A percentile compares a stretch with the other conserved stretches of the same genome.
phyloP scores from a whole-genome alignment of 306 rosid genomes.

The Parietaria judaica region DNA sequence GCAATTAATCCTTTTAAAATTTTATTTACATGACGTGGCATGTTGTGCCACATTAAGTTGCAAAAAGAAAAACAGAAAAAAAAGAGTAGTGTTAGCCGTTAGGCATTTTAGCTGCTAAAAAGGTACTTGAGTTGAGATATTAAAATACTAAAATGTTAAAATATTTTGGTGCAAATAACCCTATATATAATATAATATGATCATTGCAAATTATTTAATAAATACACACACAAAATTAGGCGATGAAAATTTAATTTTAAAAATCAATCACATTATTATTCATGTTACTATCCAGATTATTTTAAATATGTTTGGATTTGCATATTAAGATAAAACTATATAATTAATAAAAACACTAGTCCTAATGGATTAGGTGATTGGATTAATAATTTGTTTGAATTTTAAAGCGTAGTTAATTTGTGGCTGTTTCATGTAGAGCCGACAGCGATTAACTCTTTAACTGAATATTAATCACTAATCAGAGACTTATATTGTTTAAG shows the following conservation, averaged over 20 bases:
- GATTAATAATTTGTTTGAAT: background rate
- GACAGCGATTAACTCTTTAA: constrained; percentile 10
- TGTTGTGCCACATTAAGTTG: too few relatives aligned
- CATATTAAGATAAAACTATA: constrained; percentile 5
- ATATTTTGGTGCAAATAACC: too few relatives aligned
- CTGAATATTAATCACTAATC: background rate
- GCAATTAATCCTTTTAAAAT: too few relatives aligned
- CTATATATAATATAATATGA: too few relatives aligned
- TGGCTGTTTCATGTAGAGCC: background rate
- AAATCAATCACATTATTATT: background rate
- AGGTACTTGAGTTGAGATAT: too few relatives aligned
- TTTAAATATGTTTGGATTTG: constrained; percentile 1
- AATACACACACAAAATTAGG: background rate
- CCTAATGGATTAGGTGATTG: background rate
- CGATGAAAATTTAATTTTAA: too few relatives aligned
- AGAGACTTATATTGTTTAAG: background rate
- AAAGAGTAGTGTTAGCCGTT: too few relatives aligned
- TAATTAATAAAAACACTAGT: background rate
- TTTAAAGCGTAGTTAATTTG: constrained; percentile 1
- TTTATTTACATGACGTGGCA: too few relatives aligned
- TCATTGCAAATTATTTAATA: background rate
- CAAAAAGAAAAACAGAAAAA: too few relatives aligned
- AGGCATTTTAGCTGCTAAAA: too few relatives aligned
- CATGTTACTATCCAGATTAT: background rate
- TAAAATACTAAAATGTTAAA: too few relatives aligned